Evolutionary conservation across 2,329 filamentous ascomycete genomes (phyloP).

Genomic region (Xylaria sp.): DNA sequence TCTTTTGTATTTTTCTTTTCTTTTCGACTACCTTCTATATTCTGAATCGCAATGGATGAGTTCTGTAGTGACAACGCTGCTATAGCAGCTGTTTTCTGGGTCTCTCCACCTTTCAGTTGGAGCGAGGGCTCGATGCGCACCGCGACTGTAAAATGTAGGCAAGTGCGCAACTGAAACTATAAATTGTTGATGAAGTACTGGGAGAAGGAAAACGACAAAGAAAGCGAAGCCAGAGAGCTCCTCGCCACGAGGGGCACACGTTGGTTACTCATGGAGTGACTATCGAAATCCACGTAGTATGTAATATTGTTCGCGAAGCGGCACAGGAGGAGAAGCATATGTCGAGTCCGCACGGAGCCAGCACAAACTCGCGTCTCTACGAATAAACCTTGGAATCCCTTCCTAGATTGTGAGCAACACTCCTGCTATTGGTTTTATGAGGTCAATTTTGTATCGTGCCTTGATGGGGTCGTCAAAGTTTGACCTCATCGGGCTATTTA

Average conservation of each 20-base stretch:
- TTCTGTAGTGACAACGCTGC: slow-evolving; percentile 32
- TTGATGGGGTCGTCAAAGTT: not conserved
- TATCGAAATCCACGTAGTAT: not conserved
- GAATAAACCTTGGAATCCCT: slow-evolving; percentile 22
- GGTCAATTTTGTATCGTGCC: not conserved
- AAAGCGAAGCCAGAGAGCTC: not conserved
- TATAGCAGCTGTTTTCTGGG: slow-evolving; percentile 14
- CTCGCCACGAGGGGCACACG: not conserved
- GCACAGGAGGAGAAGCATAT: slow-evolving; percentile 3
- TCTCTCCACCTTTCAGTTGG: slow-evolving; percentile 2
- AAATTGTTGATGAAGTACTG: slow-evolving; percentile 4
- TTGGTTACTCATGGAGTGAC: slow-evolving; percentile 9
- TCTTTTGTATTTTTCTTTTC: slow-evolving; percentile 39
- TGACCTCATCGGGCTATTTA: not conserved
- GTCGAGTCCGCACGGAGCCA: slow-evolving; percentile 7
- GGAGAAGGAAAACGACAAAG: slow-evolving; percentile 7
- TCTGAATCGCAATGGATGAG: slow-evolving; percentile 40
- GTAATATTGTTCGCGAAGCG: not conserved
- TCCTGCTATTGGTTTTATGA: not conserved
- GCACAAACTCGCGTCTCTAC: slow-evolving; percentile 4
- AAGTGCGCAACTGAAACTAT: slow-evolving; percentile 10
- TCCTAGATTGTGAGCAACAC: not conserved
- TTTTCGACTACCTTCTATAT: slow-evolving; percentile 44
- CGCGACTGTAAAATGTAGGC: slow-evolving; percentile 26
- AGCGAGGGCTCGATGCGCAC: slow-evolving; percentile 20